Evolutionary conservation across 2,329 filamentous ascomycete genomes (phyloP).

Genomic region (Aureobasidium melanogenum): DNA sequence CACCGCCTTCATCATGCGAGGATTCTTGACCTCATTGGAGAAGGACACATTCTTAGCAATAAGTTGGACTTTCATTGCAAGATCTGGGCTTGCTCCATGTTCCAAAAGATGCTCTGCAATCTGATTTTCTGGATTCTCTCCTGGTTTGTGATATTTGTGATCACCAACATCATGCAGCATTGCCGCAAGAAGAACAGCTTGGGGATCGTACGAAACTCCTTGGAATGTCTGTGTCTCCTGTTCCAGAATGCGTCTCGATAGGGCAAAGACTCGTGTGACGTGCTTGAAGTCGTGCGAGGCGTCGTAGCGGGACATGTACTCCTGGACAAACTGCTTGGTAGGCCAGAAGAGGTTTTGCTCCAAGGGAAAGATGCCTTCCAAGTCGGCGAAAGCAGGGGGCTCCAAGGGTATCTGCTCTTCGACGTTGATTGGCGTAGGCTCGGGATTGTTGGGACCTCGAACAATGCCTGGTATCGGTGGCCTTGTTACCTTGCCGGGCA

Average conservation of each 20-base stretch:
- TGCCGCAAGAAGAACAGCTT: slow-evolving; percentile 58
- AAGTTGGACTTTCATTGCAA: slow-evolving; percentile 60
- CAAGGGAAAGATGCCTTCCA: slow-evolving; percentile 12
- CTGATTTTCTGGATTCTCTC: slow-evolving; percentile 47
- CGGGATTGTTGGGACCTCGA: neutral
- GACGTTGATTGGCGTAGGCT: slow-evolving; percentile 1
- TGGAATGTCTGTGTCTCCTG: slow-evolving; percentile 35
- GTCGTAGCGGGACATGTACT: slow-evolving; percentile 72
- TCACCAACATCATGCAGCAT: slow-evolving; percentile 71
- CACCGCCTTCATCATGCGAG: slow-evolving; percentile 49
- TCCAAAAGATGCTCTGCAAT: slow-evolving; percentile 48
- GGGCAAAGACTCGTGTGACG: slow-evolving; percentile 67
- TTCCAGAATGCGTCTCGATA: slow-evolving; percentile 57
- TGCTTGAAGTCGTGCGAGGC: slow-evolving; percentile 83
- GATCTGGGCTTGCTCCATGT: slow-evolving; percentile 45
- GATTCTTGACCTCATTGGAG: slow-evolving; percentile 61
- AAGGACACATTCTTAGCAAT: slow-evolving; percentile 74
- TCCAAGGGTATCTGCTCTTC: slow-evolving; percentile 7
- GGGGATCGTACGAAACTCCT: slow-evolving; percentile 37
- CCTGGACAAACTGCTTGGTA: slow-evolving; percentile 51
- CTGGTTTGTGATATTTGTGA: slow-evolving; percentile 59
- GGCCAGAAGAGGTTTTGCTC: slow-evolving; percentile 21
- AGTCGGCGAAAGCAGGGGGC: slow-evolving; percentile 11
- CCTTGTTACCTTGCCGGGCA: slow-evolving; percentile 13
- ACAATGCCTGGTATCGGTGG: slow-evolving; percentile 9